Conservation (phyloP, 177 flowering plant genomes). For the Vitis hybrid region DNA sequence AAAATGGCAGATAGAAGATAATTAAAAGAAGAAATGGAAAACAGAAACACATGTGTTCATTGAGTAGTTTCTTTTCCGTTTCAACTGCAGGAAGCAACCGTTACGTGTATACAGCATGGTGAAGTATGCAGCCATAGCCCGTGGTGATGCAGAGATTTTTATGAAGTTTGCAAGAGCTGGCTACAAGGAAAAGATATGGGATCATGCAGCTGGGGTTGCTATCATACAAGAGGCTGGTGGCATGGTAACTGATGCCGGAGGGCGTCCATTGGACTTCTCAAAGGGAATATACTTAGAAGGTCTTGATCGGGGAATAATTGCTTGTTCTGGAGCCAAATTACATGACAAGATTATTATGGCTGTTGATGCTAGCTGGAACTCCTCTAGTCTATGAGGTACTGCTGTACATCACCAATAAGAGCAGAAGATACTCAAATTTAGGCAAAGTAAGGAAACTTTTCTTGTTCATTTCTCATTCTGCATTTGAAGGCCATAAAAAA, state of each 20-base stretch:
- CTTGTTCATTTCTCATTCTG: background rate
- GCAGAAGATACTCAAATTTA: background rate
- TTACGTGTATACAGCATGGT: constrained; percentile 87
- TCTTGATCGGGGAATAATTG: constrained; percentile 87
- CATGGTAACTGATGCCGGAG: constrained; percentile 89
- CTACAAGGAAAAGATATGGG: constrained; percentile 97
- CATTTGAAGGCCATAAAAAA: background rate
- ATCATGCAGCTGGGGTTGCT: constrained; percentile 89
- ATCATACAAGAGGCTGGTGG: constrained; percentile 94
- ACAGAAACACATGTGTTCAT: background rate
- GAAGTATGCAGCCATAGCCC: constrained; percentile 88
- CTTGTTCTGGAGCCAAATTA: constrained; percentile 70
- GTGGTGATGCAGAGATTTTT: constrained; percentile 88
- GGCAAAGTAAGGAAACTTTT: constrained; percentile 8
- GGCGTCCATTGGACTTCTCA: constrained; percentile 71
- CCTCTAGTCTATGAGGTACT: constrained; percentile 57
- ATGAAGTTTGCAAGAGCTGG: constrained; percentile 92
- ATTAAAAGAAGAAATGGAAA: background rate
- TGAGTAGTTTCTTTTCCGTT: background rate
- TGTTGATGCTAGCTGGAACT: constrained; percentile 91
- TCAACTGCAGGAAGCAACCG: constrained; percentile 67
- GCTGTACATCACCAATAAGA: constrained; percentile 1
- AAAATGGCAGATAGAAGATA: background rate
- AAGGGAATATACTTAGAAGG: constrained; percentile 79
- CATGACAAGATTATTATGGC: constrained; percentile 75